phyloP scores from a whole-genome alignment of 306 rosid species.

The Cyamopsis tetragonoloba region DNA sequence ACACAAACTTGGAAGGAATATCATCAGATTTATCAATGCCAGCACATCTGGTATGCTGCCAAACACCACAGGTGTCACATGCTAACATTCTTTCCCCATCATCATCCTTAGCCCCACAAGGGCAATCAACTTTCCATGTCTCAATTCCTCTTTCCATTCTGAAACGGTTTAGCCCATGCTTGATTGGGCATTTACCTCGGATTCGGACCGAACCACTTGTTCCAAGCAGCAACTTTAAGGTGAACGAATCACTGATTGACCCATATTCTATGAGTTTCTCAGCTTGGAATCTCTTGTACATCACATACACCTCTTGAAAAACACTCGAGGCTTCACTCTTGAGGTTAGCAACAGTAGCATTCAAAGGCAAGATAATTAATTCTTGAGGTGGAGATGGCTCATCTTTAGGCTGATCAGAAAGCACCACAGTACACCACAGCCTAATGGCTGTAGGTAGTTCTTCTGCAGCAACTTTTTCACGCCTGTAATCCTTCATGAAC shows the following conservation, averaged over 20 bases:
- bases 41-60: constrained; percentile 76
- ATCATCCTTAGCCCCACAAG: constrained; percentile 71
- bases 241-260: constrained; percentile 35
- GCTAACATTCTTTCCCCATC: constrained; percentile 80
- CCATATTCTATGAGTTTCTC: constrained; percentile 50
- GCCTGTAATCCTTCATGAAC: constrained; percentile 57
- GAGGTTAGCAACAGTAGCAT: constrained; percentile 55
- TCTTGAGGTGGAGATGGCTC: constrained; percentile 57
- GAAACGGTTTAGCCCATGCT: constrained; percentile 49
- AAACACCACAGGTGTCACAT: constrained; percentile 71
- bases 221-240: constrained; percentile 51
- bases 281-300: constrained; percentile 61
- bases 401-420: constrained; percentile 49
- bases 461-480: constrained; percentile 5
- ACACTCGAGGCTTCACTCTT: constrained; percentile 39
- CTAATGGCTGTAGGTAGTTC: constrained; percentile 24
- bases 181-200: constrained; percentile 48
- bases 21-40: constrained; percentile 44
- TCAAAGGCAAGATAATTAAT: constrained; percentile 48
- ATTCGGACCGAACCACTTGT: constrained; percentile 38
- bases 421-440: constrained; percentile 65
- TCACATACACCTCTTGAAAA: constrained; percentile 66
- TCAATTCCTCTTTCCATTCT: constrained; percentile 70
- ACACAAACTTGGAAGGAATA: constrained; percentile 49
- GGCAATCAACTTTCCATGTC: constrained; percentile 66